phyloP scores from a whole-genome alignment of 2,329 filamentous ascomycete species.

The Clonostachys rosea region DNA sequence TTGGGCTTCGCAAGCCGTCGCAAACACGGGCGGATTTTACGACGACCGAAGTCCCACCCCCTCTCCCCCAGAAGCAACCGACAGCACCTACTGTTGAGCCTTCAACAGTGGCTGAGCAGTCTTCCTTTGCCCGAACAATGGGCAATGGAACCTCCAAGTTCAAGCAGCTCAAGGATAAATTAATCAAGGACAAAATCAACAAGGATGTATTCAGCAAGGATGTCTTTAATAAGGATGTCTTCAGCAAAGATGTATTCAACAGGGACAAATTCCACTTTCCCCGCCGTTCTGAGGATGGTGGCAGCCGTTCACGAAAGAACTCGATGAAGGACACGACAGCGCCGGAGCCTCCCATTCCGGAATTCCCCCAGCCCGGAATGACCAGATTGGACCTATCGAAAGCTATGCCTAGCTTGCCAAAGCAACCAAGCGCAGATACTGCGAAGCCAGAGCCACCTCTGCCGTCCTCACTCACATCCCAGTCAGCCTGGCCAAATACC shows the following conservation, averaged over 20 bases:
- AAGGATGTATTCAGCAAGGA: too few species aligned
- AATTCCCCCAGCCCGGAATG: slow-evolving; percentile 2
- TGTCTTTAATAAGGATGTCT: too few species aligned
- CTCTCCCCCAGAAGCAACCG: slow-evolving; percentile 6
- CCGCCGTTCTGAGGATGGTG: slow-evolving; percentile 11
- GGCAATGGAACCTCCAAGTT: slow-evolving; percentile 24
- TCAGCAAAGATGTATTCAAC: too few species aligned
- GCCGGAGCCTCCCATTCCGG: too few species aligned
- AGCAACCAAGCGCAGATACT: neutral
- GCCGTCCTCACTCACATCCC: too few species aligned
- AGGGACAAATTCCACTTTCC: slow-evolving; percentile 13
- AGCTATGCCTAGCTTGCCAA: neutral
- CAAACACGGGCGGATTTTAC: too few species aligned
- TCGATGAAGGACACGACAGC: too few species aligned
- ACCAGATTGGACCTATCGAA: slow-evolving; percentile 7
- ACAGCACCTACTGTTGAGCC: neutral
- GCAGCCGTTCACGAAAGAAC: neutral
- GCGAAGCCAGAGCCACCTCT: neutral
- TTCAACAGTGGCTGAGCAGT: slow-evolving; percentile 3
- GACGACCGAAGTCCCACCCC: slow-evolving; percentile 6
- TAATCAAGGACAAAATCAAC: too few species aligned
- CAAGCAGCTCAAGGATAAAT: slow-evolving; percentile 15
- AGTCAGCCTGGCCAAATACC: too few species aligned
- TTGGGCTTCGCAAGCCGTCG: neutral
- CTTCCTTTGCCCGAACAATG: slow-evolving; percentile 16